These are phyloP conservation scores for Cordyceps javanica DNA, from an alignment of 2,329 filamentous ascomycete species.

Conservation along the genomic window DNA sequence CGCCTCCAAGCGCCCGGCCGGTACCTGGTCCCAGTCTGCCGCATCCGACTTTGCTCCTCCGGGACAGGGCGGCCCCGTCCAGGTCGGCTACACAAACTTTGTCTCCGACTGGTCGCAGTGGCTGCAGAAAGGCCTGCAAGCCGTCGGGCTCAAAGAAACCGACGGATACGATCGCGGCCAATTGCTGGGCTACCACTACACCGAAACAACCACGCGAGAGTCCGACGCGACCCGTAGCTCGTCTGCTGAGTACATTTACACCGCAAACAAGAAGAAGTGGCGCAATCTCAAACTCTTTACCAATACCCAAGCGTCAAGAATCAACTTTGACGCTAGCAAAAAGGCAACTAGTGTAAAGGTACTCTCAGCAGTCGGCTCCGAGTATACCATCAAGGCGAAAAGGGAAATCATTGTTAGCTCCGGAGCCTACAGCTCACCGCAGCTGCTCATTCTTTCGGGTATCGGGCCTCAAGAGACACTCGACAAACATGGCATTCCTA, in stretches of 20 bases:
- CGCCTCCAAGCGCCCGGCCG: conserved; percentile 15
- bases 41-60: conserved; percentile 19
- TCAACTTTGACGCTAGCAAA: conserved; percentile 36
- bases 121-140: conserved; percentile 21
- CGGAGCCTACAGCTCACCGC: conserved; percentile 27
- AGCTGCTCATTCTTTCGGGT: conserved; percentile 31
- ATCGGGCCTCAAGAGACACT: conserved; percentile 28
- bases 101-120: conserved; percentile 19
- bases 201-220: conserved; percentile 17
- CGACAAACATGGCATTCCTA: conserved; percentile 34
- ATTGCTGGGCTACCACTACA: conserved; percentile 21
- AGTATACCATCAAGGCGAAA: conserved; percentile 15
- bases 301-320: conserved; percentile 35
- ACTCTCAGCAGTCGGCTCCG: conserved; percentile 14
- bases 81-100: conserved; percentile 23
- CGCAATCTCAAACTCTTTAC: conserved; percentile 34
- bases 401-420: conserved; percentile 15
- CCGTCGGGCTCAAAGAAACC: conserved; percentile 21
- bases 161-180: conserved; percentile 19
- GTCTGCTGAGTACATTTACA: conserved; percentile 22
- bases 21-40: conserved; percentile 20
- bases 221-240: conserved; percentile 21
- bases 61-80: conserved; percentile 20
- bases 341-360: conserved; percentile 36
- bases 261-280: conserved; percentile 19